A percentile compares a stretch with the other conserved stretches of the same genome.
Evolutionary conservation across 2,329 filamentous ascomycete genomes (phyloP).

Genomic region (Delphinella strobiligena): DNA sequence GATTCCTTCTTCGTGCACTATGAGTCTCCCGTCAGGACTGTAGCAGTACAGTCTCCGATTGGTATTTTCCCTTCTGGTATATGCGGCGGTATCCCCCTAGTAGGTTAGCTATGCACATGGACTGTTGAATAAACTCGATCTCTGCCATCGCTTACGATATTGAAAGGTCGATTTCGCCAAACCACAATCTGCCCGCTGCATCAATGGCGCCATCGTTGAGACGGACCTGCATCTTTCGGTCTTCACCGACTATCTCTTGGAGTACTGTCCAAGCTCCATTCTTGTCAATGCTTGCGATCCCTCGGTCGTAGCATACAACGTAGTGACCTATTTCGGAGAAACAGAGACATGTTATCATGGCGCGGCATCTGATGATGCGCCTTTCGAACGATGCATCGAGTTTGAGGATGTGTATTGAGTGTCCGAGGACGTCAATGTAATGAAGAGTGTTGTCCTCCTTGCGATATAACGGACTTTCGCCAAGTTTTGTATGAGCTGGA

Average conservation of each 20-base stretch:
- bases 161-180: background rate
- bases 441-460: background rate
- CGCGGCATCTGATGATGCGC: too few relatives aligned
- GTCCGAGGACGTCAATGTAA: background rate
- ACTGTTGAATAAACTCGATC: too few relatives aligned
- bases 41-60: background rate
- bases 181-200: background rate
- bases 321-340: background rate
- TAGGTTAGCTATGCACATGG: too few relatives aligned
- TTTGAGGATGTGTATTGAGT: background rate
- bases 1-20: background rate
- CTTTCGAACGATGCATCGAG: background rate
- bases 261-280: background rate
- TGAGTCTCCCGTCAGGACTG: background rate
- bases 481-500: too few relatives aligned
- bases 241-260: background rate
- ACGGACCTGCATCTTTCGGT: background rate
- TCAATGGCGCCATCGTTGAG: background rate
- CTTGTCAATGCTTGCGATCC: background rate
- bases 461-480: background rate
- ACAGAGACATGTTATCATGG: too few relatives aligned
- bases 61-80: too few relatives aligned
- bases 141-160: background rate
- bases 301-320: background rate
- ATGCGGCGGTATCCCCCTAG: too few relatives aligned